A percentile compares a stretch with the other conserved stretches of the same genome.
Conservation (phyloP, 129 eudicot genomes). For the Helichrysum umbraculigerum region DNA sequence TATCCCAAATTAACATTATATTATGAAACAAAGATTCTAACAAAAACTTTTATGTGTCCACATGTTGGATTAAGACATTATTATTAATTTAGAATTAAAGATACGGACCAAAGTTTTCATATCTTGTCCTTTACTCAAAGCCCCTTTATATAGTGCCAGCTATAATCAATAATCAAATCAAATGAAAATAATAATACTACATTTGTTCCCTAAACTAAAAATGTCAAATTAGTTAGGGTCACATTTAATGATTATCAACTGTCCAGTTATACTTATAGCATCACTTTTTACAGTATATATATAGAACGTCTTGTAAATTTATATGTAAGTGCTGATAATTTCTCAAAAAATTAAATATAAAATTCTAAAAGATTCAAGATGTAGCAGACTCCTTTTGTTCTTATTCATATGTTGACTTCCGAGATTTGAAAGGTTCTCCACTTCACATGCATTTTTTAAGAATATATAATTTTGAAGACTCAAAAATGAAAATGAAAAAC, state of each 20-base stretch:
- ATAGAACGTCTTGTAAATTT: background rate
- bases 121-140: slow-evolving; percentile 7
- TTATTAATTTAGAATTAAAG: background rate
- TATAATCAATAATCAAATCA: background rate
- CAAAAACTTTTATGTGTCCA: background rate
- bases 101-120: background rate
- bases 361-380: background rate
- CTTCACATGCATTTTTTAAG: slow-evolving; percentile 3
- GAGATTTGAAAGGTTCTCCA: background rate
- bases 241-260: background rate
- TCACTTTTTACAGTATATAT: background rate
- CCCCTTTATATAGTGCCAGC: background rate
- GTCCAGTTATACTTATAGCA: background rate
- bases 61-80: background rate
- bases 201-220: background rate
- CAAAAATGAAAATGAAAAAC: too few relatives aligned
- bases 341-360: background rate
- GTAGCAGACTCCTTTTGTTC: background rate
- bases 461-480: background rate
- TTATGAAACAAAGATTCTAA: background rate
- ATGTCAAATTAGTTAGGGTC: background rate
- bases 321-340: background rate
- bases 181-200: background rate
- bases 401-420: background rate
- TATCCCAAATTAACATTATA: background rate